phyloP scores from a whole-genome alignment of 73 alveolate species.

The Paramecium caudatum region DNA sequence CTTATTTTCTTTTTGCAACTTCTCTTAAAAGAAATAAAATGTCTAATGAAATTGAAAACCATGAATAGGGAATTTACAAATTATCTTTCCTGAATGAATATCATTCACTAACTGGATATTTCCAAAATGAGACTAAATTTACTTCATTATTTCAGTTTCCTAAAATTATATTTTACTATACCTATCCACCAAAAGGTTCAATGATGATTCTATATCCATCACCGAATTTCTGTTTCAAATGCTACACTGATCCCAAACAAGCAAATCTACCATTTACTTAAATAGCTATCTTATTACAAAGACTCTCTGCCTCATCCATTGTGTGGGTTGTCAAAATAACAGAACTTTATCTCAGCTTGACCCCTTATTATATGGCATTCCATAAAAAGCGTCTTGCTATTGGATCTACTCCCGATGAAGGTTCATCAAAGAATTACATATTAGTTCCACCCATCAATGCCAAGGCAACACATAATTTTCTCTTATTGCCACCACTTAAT shows the following conservation, averaged over 20 bases:
- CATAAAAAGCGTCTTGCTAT: slow-evolving; percentile 97
- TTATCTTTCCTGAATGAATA: not conserved
- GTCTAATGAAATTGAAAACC: slow-evolving; percentile 32
- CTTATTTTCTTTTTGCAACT: not conserved
- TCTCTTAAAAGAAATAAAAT: slow-evolving; percentile 54
- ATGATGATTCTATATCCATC: slow-evolving; percentile 91
- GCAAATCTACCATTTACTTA: slow-evolving; percentile 94
- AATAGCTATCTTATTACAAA: slow-evolving; percentile 94
- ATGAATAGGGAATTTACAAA: not conserved
- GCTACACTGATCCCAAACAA: slow-evolving; percentile 93
- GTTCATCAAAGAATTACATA: slow-evolving; percentile 86
- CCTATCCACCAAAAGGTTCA: not conserved
- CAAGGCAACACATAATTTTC: slow-evolving; percentile 89
- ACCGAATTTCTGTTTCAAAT: slow-evolving; percentile 93
- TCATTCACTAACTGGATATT: slow-evolving; percentile 1
- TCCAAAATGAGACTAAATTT: not conserved
- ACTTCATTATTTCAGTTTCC: not conserved
- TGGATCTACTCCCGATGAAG: slow-evolving; percentile 92
- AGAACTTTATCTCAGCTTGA: slow-evolving; percentile 66
- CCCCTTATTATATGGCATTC: slow-evolving; percentile 86
- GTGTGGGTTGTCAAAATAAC: slow-evolving; percentile 72
- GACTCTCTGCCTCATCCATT: slow-evolving; percentile 78
- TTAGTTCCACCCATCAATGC: slow-evolving; percentile 88
- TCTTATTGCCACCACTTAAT: slow-evolving; percentile 93
- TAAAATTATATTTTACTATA: not conserved